These are phyloP conservation scores for Aquilaria sinensis DNA, from an alignment of 345 rosid species.

Conservation along the genomic window DNA sequence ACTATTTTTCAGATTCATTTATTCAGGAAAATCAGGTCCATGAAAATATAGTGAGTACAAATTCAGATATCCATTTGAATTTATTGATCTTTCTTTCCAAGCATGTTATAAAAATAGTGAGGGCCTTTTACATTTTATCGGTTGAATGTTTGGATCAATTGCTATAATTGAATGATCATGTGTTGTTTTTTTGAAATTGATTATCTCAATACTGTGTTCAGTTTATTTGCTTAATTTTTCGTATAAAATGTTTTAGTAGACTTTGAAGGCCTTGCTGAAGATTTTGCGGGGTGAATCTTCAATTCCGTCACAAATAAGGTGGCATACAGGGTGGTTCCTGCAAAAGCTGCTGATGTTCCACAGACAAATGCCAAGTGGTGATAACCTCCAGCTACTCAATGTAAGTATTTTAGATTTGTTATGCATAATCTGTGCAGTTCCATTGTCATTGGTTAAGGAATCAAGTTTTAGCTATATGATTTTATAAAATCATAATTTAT, in stretches of 20 bases:
- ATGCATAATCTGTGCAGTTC: background rate
- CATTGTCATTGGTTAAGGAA: too few relatives aligned
- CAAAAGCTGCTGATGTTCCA: slow-evolving; percentile 31
- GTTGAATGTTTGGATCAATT: too few relatives aligned
- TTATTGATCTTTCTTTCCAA: slow-evolving; percentile 4
- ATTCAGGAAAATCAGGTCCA: slow-evolving; percentile 22
- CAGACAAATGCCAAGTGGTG: slow-evolving; percentile 27
- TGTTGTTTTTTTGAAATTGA: too few relatives aligned
- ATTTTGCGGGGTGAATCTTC: slow-evolving; percentile 36
- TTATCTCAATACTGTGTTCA: too few relatives aligned
- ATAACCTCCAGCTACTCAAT: slow-evolving; percentile 30
- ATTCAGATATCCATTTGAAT: slow-evolving; percentile 5
- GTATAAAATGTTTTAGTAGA: slow-evolving; percentile 21
- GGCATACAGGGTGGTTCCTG: slow-evolving; percentile 58
- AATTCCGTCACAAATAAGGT: slow-evolving; percentile 19
- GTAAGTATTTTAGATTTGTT: slow-evolving; percentile 32
- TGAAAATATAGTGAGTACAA: slow-evolving; percentile 29
- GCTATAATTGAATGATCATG: too few relatives aligned
- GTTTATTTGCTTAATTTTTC: background rate
- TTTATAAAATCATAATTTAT: too few relatives aligned
- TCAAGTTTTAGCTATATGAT: too few relatives aligned
- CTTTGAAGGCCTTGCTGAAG: slow-evolving; percentile 35
- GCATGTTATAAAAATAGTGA: background rate
- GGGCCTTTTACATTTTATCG: too few relatives aligned
- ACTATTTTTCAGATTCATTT: slow-evolving; percentile 18